Conservation (phyloP, 2,329 filamentous ascomycete species). For the Sclerotinia borealis region DNA sequence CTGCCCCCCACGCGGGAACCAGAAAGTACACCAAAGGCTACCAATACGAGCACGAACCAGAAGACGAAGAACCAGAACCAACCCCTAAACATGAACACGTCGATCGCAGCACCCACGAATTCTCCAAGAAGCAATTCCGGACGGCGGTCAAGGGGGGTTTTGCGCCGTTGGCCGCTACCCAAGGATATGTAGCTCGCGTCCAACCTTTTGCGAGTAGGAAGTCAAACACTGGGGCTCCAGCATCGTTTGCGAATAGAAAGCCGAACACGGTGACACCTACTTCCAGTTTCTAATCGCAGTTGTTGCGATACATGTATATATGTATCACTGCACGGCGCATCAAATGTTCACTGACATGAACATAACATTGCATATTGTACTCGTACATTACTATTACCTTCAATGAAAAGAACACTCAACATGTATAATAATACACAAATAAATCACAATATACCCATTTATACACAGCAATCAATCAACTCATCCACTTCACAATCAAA, state of each 20-base stretch:
- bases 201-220: neutral
- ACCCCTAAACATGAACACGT: neutral
- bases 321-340: neutral
- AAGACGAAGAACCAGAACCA: neutral
- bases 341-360: neutral
- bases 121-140: neutral
- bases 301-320: neutral
- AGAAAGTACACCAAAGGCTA: neutral
- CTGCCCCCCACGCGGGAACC: neutral
- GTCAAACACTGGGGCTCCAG: neutral
- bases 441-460: neutral
- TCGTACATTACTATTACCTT: neutral
- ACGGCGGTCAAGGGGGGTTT: neutral
- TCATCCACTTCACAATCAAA: neutral
- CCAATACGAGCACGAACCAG: neutral
- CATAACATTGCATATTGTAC: neutral
- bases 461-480: neutral
- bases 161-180: neutral
- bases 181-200: neutral
- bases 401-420: neutral
- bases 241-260: constrained; percentile 4
- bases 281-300: neutral
- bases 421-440: neutral
- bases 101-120: constrained; percentile 22
- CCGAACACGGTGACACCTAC: neutral